Conservation (phyloP, 2,329 filamentous ascomycete genomes). For the Aspergillus jensenii region DNA sequence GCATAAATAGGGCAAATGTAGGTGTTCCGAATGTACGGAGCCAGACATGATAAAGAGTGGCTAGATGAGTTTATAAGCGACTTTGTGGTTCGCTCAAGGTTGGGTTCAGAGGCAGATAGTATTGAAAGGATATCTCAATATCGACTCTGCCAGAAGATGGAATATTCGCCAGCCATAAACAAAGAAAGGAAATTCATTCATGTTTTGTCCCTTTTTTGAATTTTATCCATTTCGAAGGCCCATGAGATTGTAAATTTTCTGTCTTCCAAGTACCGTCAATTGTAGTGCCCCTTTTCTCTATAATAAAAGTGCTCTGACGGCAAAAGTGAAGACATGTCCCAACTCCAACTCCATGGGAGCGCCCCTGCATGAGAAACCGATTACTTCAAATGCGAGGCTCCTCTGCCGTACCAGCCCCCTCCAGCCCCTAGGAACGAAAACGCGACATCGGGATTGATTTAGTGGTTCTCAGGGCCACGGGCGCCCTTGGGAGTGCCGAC, state of each 20-base stretch:
- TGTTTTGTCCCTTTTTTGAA: conserved; percentile 32
- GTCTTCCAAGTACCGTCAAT: conserved; percentile 26
- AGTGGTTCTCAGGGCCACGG: conserved; percentile 60
- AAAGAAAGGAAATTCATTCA: conserved; percentile 41
- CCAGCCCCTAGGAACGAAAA: conserved; percentile 40
- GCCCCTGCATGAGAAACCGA: conserved; percentile 34
- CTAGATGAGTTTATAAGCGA: not conserved
- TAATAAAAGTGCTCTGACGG: conserved; percentile 29
- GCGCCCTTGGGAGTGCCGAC: conserved; percentile 81
- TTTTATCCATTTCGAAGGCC: conserved; percentile 30
- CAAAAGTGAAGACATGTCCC: conserved; percentile 31
- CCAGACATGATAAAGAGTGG: not conserved
- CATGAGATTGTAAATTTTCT: conserved; percentile 27
- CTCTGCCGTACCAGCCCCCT: conserved; percentile 40
- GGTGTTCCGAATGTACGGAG: not conserved
- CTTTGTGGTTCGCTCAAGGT: conserved; percentile 6
- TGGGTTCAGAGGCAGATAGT: conserved; percentile 31
- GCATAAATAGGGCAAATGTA: not conserved
- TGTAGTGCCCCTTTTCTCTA: conserved; percentile 23
- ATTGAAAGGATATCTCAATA: conserved; percentile 33
- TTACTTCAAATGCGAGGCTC: conserved; percentile 37
- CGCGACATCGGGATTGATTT: conserved; percentile 39
- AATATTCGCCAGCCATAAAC: conserved; percentile 41
- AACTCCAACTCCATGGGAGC: conserved; percentile 37
- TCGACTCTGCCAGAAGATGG: conserved; percentile 37